Evolutionary conservation across 106 monocot species (phyloP), one percentile per base, ranked within the genome.

Genomic region (Dendrobium officinale): DNA sequence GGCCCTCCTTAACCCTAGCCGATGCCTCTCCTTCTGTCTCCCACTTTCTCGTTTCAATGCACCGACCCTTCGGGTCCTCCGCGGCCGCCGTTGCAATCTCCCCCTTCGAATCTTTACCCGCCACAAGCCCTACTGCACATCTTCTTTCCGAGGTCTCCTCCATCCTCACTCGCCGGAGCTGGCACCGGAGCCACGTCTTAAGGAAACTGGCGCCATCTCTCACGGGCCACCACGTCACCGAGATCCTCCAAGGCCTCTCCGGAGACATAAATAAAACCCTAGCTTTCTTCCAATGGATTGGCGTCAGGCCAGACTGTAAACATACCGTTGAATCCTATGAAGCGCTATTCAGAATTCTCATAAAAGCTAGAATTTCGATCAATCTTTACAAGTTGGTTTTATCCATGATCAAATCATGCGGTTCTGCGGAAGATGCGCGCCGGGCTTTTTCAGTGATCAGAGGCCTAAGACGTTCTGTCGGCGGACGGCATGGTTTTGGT

Each of bases 251-350:
- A 22, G 17, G 77, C 58, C 82, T 27, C 56, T 42, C 83, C 40
- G 19, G 86, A 24, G 84, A 84, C 17, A 85, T 89, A 61, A 64
- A 79, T 8, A 88, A 80, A 24, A 86, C 94, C 75, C 78, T 85
- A 37, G 49, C 54, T 20, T 91, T 94, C 91, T 91, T 91, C 85
- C 56, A 85, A 4, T 94, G 89, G 94, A 73, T 88, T 72, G 79
- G 75, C 20, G 75, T 64, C 15, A 72, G 80, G 40, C 86, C 86
- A 11, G 85, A 88, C 2, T 94, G 81, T 81, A 77, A 78, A 51
- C 91, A 94, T 73, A 79, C 86, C 79, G 80, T 85, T 42, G 78
- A 80, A 7, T 90, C 94, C 59, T 80, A 91, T 72, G 84, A 84
- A 43, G 66, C 94, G 42, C 86, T 94, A 29, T 47, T 94, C 59